These are phyloP conservation scores for Ascochyta lentis DNA, from an alignment of 2,329 filamentous ascomycete genomes.

Conservation along the genomic window DNA sequence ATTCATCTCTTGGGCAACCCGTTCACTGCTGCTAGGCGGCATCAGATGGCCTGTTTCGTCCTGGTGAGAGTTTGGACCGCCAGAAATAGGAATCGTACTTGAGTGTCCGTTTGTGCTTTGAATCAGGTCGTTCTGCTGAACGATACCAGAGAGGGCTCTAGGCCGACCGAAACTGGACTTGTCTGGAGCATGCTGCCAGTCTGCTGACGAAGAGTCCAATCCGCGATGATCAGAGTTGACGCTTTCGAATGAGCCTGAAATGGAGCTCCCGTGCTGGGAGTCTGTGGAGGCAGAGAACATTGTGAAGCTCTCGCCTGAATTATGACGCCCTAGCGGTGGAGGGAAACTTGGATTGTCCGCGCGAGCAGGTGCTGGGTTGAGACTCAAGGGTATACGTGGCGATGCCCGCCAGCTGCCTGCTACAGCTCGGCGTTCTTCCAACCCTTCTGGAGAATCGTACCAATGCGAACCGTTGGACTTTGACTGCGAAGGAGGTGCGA, in stretches of 20 bases:
- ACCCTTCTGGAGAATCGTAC: slow-evolving; percentile 42
- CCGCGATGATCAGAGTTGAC: slow-evolving; percentile 32
- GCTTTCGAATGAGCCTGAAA: slow-evolving; percentile 59
- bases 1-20: slow-evolving; percentile 47
- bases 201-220: slow-evolving; percentile 36
- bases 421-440: slow-evolving; percentile 48
- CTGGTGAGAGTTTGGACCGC: slow-evolving; percentile 18
- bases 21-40: slow-evolving; percentile 37
- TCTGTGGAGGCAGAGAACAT: slow-evolving; percentile 70
- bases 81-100: slow-evolving; percentile 34
- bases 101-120: slow-evolving; percentile 36
- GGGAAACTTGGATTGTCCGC: slow-evolving; percentile 45
- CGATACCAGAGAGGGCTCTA: slow-evolving; percentile 5
- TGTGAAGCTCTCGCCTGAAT: slow-evolving; percentile 67
- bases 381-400: slow-evolving; percentile 58
- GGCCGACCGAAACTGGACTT: slow-evolving; percentile 46
- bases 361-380: slow-evolving; percentile 53
- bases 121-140: slow-evolving; percentile 21
- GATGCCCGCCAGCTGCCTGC: slow-evolving; percentile 56
- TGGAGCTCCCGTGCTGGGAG: slow-evolving; percentile 60
- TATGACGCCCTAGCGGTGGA: slow-evolving; percentile 55
- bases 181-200: slow-evolving; percentile 33
- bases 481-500: slow-evolving; percentile 13
- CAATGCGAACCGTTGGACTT: slow-evolving; percentile 42
- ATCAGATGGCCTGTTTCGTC: slow-evolving; percentile 21